A percentile compares a stretch with the other conserved stretches of the same genome.
phyloP scores from a whole-genome alignment of 2,329 filamentous ascomycete genomes.

The Cladosporium phlei region DNA sequence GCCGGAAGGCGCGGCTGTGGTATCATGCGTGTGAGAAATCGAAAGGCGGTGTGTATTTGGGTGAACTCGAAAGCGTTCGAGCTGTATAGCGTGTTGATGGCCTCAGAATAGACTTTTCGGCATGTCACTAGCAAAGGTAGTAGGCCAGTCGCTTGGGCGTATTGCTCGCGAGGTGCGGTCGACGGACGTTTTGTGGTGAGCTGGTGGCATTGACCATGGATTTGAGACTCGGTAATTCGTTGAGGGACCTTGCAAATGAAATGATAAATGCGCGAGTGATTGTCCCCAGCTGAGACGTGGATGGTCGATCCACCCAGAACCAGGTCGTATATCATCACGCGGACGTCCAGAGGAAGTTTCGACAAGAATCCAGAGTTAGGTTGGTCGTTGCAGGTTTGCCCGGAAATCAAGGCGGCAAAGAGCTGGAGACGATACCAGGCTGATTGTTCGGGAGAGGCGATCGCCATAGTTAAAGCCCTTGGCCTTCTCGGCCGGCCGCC shows the following conservation, averaged over 20 bases:
- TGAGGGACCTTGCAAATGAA: conserved; percentile 25
- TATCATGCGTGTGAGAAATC: conserved; percentile 28
- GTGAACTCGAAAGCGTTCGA: conserved; percentile 32
- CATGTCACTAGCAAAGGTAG: conserved; percentile 29
- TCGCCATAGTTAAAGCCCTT: conserved; percentile 25
- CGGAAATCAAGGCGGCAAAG: conserved; percentile 20
- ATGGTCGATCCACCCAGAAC: conserved; percentile 27
- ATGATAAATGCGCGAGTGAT: conserved; percentile 23
- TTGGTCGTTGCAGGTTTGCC: conserved; percentile 25
- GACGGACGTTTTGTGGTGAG: conserved; percentile 16
- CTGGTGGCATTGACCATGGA: conserved; percentile 25
- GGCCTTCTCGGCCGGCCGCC: conserved; percentile 23
- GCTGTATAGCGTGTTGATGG: conserved; percentile 28
- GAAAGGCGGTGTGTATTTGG: conserved; percentile 29
- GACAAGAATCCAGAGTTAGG: conserved; percentile 22
- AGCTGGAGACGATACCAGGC: conserved; percentile 25
- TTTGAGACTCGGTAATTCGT: conserved; percentile 18
- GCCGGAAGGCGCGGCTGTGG: conserved; percentile 24
- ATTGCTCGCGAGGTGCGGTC: conserved; percentile 19
- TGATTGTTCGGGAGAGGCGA: conserved; percentile 18
- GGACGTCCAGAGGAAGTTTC: conserved; percentile 29
- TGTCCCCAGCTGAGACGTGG: conserved; percentile 23
- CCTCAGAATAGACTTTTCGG: conserved; percentile 30
- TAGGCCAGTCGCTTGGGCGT: conserved; percentile 21
- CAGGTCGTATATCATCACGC: conserved; percentile 32